These are phyloP conservation scores for Cytospora leucostoma DNA, from an alignment of 2,329 filamentous ascomycete genomes.

Conservation along the genomic window DNA sequence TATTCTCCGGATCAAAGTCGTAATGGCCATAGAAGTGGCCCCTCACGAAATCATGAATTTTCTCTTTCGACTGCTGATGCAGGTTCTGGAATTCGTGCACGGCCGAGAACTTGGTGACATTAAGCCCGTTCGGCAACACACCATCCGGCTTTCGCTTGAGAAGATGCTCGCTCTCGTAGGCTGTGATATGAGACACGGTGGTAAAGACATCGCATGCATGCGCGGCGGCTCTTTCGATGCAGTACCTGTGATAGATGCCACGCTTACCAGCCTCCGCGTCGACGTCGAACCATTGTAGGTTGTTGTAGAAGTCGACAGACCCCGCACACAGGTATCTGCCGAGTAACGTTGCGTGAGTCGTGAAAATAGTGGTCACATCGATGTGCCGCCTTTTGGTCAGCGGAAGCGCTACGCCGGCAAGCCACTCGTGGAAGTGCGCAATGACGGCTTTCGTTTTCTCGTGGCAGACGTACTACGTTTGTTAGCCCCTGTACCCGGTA, in stretches of 20 bases:
- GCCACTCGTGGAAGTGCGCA: slow-evolving; percentile 98
- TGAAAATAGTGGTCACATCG: slow-evolving; percentile 97
- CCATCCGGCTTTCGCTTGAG: slow-evolving; percentile 97
- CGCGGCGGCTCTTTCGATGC: slow-evolving; percentile 90
- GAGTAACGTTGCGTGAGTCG: slow-evolving; percentile 92
- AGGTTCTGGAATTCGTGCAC: slow-evolving; percentile 99
- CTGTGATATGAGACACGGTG: slow-evolving; percentile 97
- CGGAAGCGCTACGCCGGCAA: slow-evolving; percentile 89
- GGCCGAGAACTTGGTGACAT: slow-evolving; percentile 97
- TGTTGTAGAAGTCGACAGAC: slow-evolving; percentile 99
- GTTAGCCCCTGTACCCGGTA: slow-evolving; percentile 29
- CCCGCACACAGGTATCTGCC: slow-evolving; percentile 96
- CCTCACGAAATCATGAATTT: slow-evolving; percentile 96
- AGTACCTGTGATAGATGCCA: slow-evolving; percentile 97
- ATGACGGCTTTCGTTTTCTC: slow-evolving; percentile 91
- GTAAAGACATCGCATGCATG: slow-evolving; percentile 97
- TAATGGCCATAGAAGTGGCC: slow-evolving; percentile 99
- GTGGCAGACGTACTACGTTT: slow-evolving; percentile 79
- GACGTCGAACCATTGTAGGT: slow-evolving; percentile 94
- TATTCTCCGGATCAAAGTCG: slow-evolving; percentile 95
- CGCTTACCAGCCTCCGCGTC: slow-evolving; percentile 96
- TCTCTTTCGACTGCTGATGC: slow-evolving; percentile 94
- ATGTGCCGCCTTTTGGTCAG: slow-evolving; percentile 92
- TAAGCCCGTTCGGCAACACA: slow-evolving; percentile 92
- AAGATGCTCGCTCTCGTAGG: slow-evolving; percentile 95